Base-by-base conservation (phyloP, 805 yeast species). In the Lipomyces spencermartinsiae region DNA sequence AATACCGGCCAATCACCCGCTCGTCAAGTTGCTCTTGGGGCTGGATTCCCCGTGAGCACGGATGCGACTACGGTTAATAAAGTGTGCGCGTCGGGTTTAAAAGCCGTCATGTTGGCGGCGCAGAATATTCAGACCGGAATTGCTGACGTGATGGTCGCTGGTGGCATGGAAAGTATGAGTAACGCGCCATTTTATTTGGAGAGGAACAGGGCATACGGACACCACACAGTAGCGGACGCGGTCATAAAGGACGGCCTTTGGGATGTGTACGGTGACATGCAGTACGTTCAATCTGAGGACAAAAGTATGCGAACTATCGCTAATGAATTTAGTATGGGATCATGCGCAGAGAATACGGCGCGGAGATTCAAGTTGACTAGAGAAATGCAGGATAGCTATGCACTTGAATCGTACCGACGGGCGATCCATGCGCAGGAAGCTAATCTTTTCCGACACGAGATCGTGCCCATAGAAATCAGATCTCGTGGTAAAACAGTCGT, bases 91-190 rank as follows among this genome's bases (percentile, higher is more conserved):
- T 91, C 97, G 12, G 98, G 97, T 74, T 82, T 93, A 87, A 94
- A 95, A 82, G 87, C 98, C 57, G 87, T 93, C 76, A 92, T 93
- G 75, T 80, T 91, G 68, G 99, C 91, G 71, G 93, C 98, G 54
- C 98, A 93, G 82, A 83, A 93, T 63, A 93, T 94, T 74, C 80
- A 90, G 77, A 86, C 95, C 73, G 98, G 98, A 64, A 83, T 85
- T 71, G 97, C 97, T 65, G 97, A 93, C 76, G 89, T 95, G 68
- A 95, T 95, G 58, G 90, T 95, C 73, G 96, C 95, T 43, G 99
- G 98, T 74, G 99, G 99, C 78, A 95, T 97, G 74, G 99, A 95
- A 82, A 90, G 97, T 67, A 94, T 95, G 99, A 84, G 97, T 68
- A 94, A 95, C 78, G 87, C 93, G 46, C 99, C 99, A 64, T 94